Base-by-base conservation (phyloP, 305 asterid genomes). In the Fraxinus angustifolia region DNA sequence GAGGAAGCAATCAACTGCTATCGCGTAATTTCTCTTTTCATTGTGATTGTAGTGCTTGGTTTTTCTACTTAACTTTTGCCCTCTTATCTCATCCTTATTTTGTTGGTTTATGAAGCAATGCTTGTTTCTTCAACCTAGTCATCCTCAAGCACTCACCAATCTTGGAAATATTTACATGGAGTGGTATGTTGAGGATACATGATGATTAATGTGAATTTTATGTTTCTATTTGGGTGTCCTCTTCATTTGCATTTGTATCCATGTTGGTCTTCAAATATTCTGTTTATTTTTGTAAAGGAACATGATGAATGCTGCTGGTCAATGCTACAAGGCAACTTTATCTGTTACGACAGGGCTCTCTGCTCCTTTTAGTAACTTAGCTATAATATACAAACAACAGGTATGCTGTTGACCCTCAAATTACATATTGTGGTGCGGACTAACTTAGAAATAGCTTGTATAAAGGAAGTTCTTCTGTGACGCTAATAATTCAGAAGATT, bases 141-240 rank as follows among this genome's bases (percentile, higher is more conserved):
- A 96, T 83, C 99, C 99, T n/a, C 99, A 96, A 88, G 99, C 99
- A 30, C 97, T 92, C 73, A 92, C 98, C 60, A 96, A 94, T 89
- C 97, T 96, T 86, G 99, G 98, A 78, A 96, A 94, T 88, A 92
- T 96, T 81, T 96, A 96, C 62, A 94, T 96, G 98, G 98, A 94
- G 89, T 94, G 99, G 99, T 96, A 90, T 80, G 93, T 79, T 53
- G 76, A 21, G 42, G 79, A 75, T 67, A 36, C 75, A 30, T 31
- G 67, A 73, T 75, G 23, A 21, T 34, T 71, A 78, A 17, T 80
- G 70, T 56, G 62, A 31, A 70, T 56, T 45, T 73, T 77, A 76
- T 26, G 34, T 36, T 33, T 45, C 68, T 53, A n/a, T 42, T 40
- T 42, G 80, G 34, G 6, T 19, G 28, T 42, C 11, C 42, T 70